Percentiles rank a stretch among this genome's conserved stretches.
These are phyloP conservation scores for Ganoderma lingzhi DNA, from an alignment of 1,284 basidiomycete genomes.

Conservation along the genomic window DNA sequence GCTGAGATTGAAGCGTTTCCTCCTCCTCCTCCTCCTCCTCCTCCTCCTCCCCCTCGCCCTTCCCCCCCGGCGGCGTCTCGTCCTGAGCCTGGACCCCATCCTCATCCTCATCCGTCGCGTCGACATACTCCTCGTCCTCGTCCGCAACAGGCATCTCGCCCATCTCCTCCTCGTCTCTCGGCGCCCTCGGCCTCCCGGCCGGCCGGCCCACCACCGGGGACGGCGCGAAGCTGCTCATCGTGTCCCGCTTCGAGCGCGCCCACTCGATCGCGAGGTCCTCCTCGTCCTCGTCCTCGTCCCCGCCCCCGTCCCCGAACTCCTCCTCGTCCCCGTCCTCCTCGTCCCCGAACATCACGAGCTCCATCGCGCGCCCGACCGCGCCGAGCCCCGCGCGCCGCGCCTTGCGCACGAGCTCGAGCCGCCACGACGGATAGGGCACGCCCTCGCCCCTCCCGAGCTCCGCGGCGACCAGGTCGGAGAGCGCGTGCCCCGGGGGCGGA, in stretches of 20 bases:
- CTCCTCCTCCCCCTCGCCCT: background rate
- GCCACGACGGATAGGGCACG: constrained; percentile 71
- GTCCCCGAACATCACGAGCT: constrained; percentile 51
- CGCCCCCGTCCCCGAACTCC: background rate
- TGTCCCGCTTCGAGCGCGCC: constrained; percentile 17
- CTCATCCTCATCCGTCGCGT: background rate
- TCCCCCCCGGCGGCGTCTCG: background rate
- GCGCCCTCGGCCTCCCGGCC: background rate
- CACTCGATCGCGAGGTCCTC: constrained; percentile 27
- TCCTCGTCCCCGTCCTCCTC: constrained; percentile 27
- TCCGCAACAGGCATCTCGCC: background rate
- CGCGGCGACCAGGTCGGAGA: background rate
- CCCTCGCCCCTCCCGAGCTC: constrained; percentile 17
- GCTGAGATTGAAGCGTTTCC: background rate
- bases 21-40: too few relatives aligned
- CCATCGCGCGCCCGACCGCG: constrained; percentile 58
- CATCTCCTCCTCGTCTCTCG: constrained; percentile 13
- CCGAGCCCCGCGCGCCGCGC: constrained; percentile 66
- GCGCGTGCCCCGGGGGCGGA: background rate
- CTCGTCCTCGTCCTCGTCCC: background rate
- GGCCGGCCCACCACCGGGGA: constrained; percentile 10
- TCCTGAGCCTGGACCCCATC: background rate
- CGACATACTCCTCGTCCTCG: background rate
- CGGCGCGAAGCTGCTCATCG: constrained; percentile 18
- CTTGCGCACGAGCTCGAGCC: constrained; percentile 52